phyloP scores from a whole-genome alignment of 129 eudicot genomes.

The Lactuca sativa region DNA sequence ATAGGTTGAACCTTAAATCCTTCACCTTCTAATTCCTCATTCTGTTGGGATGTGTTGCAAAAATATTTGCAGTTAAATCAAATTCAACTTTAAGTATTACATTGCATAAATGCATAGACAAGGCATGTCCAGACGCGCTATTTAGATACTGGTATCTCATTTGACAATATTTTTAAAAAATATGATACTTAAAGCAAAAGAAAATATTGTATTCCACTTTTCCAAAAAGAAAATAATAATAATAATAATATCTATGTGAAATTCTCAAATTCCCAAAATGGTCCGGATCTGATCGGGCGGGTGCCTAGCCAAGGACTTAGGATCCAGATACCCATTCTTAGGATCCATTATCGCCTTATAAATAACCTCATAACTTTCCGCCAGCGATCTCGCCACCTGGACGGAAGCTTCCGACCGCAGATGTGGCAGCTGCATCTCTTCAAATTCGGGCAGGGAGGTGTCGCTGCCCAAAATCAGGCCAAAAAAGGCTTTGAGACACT shows the following conservation, averaged over 20 bases:
- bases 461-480: slow-evolving; percentile 89
- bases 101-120: no score
- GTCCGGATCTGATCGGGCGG: slow-evolving; percentile 97
- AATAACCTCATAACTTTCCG: slow-evolving; percentile 77
- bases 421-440: slow-evolving; percentile 85
- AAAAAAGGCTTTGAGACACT: slow-evolving; percentile 77
- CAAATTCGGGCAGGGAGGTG: slow-evolving; percentile 80
- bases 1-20: no score
- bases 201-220: no score
- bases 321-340: slow-evolving; percentile 64
- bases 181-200: no score
- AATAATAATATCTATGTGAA: background rate
- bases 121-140: no score
- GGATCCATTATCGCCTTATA: slow-evolving; percentile 82
- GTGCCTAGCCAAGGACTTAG: slow-evolving; percentile 89
- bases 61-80: no score
- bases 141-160: no score
- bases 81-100: no score
- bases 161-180: no score
- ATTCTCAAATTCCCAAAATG: slow-evolving; percentile 75
- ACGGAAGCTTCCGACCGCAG: slow-evolving; percentile 73
- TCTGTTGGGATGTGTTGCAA: no score
- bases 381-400: slow-evolving; percentile 65
- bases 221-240: no score
- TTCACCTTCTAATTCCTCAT: no score